Evolutionary conservation across 306 rosid genomes (phyloP).

Genomic region (Corylus heterophylla): DNA sequence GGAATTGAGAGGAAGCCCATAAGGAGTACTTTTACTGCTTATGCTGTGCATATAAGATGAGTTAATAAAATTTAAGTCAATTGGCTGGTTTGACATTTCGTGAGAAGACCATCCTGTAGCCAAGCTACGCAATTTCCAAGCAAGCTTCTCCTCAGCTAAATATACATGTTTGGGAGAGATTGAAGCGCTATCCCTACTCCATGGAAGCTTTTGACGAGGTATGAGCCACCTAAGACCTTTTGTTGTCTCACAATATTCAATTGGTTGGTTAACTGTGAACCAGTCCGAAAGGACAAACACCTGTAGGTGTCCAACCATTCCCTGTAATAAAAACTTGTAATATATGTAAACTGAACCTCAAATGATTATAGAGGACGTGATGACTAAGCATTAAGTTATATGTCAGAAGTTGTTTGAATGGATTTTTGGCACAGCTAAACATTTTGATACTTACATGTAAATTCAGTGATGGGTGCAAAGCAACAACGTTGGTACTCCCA

Average conservation of each 20-base stretch:
- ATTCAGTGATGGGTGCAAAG: constrained; percentile 42
- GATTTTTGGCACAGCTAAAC: not conserved
- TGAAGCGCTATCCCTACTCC: constrained; percentile 41
- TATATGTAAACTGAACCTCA: constrained; percentile 14
- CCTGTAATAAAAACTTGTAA: constrained; percentile 36
- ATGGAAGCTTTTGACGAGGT: constrained; percentile 67
- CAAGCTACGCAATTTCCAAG: constrained; percentile 7
- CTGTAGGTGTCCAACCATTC: constrained; percentile 67
- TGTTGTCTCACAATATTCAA: constrained; percentile 55
- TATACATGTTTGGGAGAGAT: constrained; percentile 20
- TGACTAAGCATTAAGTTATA: no score
- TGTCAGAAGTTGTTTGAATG: no score
- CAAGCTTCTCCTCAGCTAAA: constrained; percentile 23
- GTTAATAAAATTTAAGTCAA: constrained; percentile 14
- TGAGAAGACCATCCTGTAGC: constrained; percentile 14
- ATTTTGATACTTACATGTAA: constrained; percentile 48
- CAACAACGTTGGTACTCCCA: constrained; percentile 32
- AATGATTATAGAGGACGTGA: no score
- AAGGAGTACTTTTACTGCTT: constrained; percentile 35
- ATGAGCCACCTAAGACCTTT: constrained; percentile 68
- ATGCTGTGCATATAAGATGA: constrained; percentile 27
- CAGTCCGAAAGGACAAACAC: constrained; percentile 62
- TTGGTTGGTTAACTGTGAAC: constrained; percentile 46
- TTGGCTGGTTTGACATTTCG: constrained; percentile 6
- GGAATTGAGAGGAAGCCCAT: constrained; percentile 56